Conservation (phyloP, 306 rosid species). For the Prosopis cineraria region DNA sequence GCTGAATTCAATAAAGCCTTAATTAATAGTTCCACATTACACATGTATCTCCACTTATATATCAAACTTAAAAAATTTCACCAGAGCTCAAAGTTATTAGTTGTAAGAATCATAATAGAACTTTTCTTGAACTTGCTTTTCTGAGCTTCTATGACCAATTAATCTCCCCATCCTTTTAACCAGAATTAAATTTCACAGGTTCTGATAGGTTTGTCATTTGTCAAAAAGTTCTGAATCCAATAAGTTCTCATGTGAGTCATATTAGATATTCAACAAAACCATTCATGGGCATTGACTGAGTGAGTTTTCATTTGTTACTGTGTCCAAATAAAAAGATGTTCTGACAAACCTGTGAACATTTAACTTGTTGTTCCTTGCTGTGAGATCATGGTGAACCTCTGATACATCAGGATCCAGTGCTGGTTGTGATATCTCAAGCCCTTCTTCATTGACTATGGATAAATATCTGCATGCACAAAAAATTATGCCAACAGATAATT, state of each 20-base stretch:
- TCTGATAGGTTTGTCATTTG: not conserved
- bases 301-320: too few relatives aligned
- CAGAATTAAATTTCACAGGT: not conserved
- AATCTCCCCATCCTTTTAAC: not conserved
- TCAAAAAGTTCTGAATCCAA: not conserved
- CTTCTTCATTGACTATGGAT: conserved; percentile 30
- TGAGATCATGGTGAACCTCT: conserved; percentile 33
- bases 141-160: not conserved
- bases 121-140: not conserved
- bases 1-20: not conserved
- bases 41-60: not conserved
- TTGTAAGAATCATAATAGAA: not conserved
- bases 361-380: conserved; percentile 24
- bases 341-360: conserved; percentile 36
- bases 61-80: not conserved
- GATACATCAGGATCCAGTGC: conserved; percentile 33
- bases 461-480: not conserved
- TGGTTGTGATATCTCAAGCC: conserved; percentile 45
- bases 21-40: not conserved
- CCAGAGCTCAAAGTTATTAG: not conserved
- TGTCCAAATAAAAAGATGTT: not conserved
- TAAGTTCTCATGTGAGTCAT: not conserved
- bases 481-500: not conserved
- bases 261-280: not conserved
- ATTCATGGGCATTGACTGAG: too few relatives aligned